Percentiles rank a stretch among this genome's conserved stretches.
phyloP scores from a whole-genome alignment of 2,329 filamentous ascomycete species.

The Thielaviopsis punctulata region DNA sequence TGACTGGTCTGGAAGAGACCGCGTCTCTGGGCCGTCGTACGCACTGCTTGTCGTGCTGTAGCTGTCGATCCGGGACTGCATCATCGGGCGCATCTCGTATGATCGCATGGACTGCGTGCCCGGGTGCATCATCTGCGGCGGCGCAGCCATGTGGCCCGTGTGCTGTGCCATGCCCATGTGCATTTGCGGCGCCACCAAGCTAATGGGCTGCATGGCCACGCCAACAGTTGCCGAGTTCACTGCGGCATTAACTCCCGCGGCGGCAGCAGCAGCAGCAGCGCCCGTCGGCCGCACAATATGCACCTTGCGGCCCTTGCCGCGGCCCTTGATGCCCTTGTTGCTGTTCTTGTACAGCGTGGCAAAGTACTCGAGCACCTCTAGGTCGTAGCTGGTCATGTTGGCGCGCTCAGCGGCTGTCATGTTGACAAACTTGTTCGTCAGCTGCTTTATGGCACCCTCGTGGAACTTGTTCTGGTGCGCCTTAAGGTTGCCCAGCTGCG shows the following conservation, averaged over 20 bases:
- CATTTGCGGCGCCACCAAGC: neutral
- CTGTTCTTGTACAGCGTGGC: constrained; percentile 84
- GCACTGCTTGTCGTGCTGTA: neutral
- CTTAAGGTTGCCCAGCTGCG: constrained; percentile 84
- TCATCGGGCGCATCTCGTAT: neutral
- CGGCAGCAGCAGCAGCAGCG: constrained; percentile 5
- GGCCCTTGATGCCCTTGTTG: constrained; percentile 95
- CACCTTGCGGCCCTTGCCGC: constrained; percentile 68
- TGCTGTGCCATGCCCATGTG: neutral
- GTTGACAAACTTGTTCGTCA: constrained; percentile 54
- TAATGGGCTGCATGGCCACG: no score
- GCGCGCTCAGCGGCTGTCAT: constrained; percentile 42
- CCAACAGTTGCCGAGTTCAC: no score
- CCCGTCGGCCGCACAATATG: constrained; percentile 16
- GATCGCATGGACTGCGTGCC: neutral
- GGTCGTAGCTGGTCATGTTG: constrained; percentile 43
- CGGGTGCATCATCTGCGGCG: neutral
- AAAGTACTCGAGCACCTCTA: constrained; percentile 72
- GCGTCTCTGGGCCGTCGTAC: neutral
- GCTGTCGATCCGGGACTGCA: neutral
- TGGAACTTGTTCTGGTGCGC: constrained; percentile 94
- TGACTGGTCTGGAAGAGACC: constrained; percentile 1
- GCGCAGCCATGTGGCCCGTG: neutral
- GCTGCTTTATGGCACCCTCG: constrained; percentile 47
- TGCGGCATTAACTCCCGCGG: neutral